Evolutionary conservation across 2,329 filamentous ascomycete species (phyloP).

Genomic region (Cercospora brassicicola): DNA sequence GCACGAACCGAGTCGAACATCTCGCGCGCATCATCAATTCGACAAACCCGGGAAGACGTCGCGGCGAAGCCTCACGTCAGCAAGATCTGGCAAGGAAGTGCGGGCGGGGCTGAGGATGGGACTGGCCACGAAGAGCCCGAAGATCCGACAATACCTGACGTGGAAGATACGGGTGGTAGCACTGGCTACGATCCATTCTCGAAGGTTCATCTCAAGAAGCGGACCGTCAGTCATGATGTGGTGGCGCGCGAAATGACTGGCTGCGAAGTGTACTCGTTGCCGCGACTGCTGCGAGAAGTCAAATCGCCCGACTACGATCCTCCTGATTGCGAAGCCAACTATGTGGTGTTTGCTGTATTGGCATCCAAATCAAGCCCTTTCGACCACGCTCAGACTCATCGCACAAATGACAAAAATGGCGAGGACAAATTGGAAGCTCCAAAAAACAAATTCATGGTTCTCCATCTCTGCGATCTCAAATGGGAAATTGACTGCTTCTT

Average conservation of each 20-base stretch:
- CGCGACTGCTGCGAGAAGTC: constrained; percentile 76
- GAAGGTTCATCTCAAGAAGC: constrained; percentile 75
- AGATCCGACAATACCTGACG: constrained; percentile 21
- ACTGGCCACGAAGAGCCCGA: constrained; percentile 25
- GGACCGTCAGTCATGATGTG: constrained; percentile 77
- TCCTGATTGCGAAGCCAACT: constrained; percentile 80
- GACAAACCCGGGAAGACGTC: constrained; percentile 11
- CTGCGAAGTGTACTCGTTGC: constrained; percentile 75
- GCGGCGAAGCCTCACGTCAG: constrained; percentile 7
- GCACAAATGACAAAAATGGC: constrained; percentile 52
- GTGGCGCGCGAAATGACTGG: constrained; percentile 74
- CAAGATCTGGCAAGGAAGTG: constrained; percentile 12
- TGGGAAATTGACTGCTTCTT: constrained; percentile 91
- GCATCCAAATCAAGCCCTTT: constrained; percentile 84
- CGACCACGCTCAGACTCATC: constrained; percentile 53
- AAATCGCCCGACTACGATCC: constrained; percentile 80
- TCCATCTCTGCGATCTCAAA: constrained; percentile 82
- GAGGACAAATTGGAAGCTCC: constrained; percentile 49
- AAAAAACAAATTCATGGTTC: constrained; percentile 84
- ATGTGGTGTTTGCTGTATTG: constrained; percentile 84
- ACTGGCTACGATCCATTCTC: constrained; percentile 83
- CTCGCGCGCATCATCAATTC: constrained; percentile 19
- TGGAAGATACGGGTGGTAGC: constrained; percentile 20
- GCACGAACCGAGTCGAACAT: constrained; percentile 3
- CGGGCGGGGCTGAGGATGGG: constrained; percentile 17